Evolutionary conservation across 352 stramenopile genomes (phyloP).

Genomic region (Phytophthora vignae): DNA sequence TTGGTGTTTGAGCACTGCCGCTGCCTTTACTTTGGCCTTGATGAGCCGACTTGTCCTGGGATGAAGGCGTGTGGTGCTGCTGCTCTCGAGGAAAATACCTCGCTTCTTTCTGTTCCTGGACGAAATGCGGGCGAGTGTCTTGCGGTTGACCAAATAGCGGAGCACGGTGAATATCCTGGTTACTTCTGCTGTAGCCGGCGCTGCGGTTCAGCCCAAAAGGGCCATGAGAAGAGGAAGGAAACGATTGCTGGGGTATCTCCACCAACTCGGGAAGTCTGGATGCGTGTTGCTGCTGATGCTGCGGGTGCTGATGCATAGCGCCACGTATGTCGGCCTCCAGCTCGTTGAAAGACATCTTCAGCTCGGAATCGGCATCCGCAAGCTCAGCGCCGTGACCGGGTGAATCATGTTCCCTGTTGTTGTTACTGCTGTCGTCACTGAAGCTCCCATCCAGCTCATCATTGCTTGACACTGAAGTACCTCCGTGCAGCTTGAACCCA

Average conservation of each 20-base stretch:
- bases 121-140: conserved; percentile 9
- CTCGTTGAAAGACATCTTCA: conserved; percentile 52
- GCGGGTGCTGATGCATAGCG: conserved; percentile 41
- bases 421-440: conserved; percentile 37
- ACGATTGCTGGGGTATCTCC: conserved; percentile 29
- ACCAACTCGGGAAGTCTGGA: conserved; percentile 33
- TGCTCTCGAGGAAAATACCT: conserved; percentile 85
- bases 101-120: conserved; percentile 52
- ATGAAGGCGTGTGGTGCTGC: conserved; percentile 77
- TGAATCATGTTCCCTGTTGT: conserved; percentile 35
- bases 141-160: conserved; percentile 18
- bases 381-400: conserved; percentile 12
- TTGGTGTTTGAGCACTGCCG: conserved; percentile 36
- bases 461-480: conserved; percentile 32
- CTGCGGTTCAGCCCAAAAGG: conserved; percentile 26
- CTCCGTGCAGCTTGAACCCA: conserved; percentile 55
- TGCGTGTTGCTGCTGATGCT: conserved; percentile 33
- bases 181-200: conserved; percentile 21
- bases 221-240: conserved; percentile 29
- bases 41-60: conserved; percentile 12
- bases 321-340: conserved; percentile 44
- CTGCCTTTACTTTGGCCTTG: conserved; percentile 17
- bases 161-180: conserved; percentile 29
- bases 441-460: conserved; percentile 40
- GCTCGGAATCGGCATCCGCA: conserved; percentile 39